Base-by-base conservation (phyloP, 257 asterid species). In the Orobanche coerulescens region DNA sequence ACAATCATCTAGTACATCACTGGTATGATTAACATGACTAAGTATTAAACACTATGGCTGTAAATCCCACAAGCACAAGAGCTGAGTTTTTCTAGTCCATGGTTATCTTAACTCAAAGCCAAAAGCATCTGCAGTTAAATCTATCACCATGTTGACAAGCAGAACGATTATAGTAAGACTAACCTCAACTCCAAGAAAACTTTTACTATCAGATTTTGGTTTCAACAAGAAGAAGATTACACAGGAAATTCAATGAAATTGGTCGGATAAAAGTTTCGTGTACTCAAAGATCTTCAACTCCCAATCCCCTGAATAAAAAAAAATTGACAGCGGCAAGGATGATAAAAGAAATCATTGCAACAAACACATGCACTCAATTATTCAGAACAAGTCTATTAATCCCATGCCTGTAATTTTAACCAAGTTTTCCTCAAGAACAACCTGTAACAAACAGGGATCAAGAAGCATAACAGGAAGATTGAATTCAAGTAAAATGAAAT, bases 391-490 rank as follows among this genome's bases (percentile, higher is more conserved):
- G 12, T 12, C 31, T 14, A 10, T 3, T 15, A 25, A 13, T 1
- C 37, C 36, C 71, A 49, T 18, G 59, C 28, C 44, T 58, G 44
- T 48, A 1, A n/a, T 19, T 40, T 55, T 9, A 18, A 54, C 42
- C 26, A 15, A 25, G 2, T 2, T 6, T 2, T 14, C 49, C 22
- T 8, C 42, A 61, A 16, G 20, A 49, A 16, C 3, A 13, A 43
- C 31, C n/a, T 23, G 31, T 16, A 36, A 30, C 42, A 36, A 15
- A 25, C 48, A 36, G 2, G 63, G 66, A 73, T 62, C 74, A 31
- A 57, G 42, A 74, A 54, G 5, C 44, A 26, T 1, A 51, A 16
- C 5, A 12, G 14, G 25, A 16, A 20, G 53, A 67, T 25, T 19
- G 8, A 34, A 44, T 25, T 15, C 15, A 28, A 52, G 11, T 53